Conservation (phyloP, 2,329 filamentous ascomycete species). For the Diplodia seriata region DNA sequence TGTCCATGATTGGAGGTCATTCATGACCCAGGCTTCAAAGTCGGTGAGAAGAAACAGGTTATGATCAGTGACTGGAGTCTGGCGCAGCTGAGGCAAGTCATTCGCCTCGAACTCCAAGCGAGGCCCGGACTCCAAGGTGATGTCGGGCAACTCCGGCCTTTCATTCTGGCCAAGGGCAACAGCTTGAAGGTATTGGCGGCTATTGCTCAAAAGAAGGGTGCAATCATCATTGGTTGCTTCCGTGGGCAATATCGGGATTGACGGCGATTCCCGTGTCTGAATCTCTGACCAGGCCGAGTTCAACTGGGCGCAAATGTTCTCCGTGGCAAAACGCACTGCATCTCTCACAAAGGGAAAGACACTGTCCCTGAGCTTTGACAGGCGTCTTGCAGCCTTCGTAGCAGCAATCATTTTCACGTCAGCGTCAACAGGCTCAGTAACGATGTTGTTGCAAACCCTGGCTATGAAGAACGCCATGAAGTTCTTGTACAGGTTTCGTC, state of each 20-base stretch:
- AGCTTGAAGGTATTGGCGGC: not conserved
- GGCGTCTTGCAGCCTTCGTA: constrained; percentile 37
- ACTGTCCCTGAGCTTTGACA: constrained; percentile 19
- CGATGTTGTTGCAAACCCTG: constrained; percentile 43
- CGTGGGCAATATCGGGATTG: not conserved
- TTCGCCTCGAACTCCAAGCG: constrained; percentile 27
- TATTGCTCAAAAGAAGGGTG: not conserved
- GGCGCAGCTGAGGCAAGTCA: constrained; percentile 33
- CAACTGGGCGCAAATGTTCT: not conserved
- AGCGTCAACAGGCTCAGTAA: constrained; percentile 4
- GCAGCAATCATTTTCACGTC: constrained; percentile 35
- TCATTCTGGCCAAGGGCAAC: not conserved
- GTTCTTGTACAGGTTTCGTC: constrained; percentile 54
- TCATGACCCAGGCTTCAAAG: constrained; percentile 60
- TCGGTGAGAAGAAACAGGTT: constrained; percentile 43
- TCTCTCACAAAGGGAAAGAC: not conserved
- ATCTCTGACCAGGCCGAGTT: not conserved
- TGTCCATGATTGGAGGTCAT: constrained; percentile 52
- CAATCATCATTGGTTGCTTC: not conserved
- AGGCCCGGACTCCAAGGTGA: not conserved
- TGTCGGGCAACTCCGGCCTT: not conserved
- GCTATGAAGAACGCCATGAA: constrained; percentile 59
- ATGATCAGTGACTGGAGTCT: not conserved
- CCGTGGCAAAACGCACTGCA: not conserved
- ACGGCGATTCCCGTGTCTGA: not conserved